phyloP scores from a whole-genome alignment of 352 stramenopile genomes.

The Globisporangium mamillatum region DNA sequence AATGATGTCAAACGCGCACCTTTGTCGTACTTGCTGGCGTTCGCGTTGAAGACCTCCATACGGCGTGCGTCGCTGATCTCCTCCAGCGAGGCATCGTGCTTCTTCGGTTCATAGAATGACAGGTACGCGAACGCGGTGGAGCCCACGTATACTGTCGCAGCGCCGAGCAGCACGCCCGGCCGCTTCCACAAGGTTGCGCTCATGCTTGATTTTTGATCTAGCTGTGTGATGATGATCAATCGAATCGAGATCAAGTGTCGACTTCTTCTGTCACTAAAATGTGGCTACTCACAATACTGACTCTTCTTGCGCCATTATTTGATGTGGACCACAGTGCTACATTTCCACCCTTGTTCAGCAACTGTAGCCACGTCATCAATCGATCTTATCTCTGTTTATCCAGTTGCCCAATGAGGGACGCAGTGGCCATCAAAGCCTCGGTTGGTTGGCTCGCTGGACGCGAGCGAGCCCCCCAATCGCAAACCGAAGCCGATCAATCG shows the following conservation, averaged over 20 bases:
- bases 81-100: conserved; percentile 18
- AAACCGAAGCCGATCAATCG: neutral
- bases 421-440: conserved; percentile 5
- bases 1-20: conserved; percentile 19
- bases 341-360: neutral
- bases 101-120: conserved; percentile 68
- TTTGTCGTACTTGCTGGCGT: conserved; percentile 72
- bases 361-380: neutral
- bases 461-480: neutral
- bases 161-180: conserved; percentile 51
- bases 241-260: no score
- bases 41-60: conserved; percentile 64
- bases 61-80: conserved; percentile 48
- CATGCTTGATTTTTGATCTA: conserved; percentile 16
- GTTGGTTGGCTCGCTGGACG: conserved; percentile 8
- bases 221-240: no score
- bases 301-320: neutral
- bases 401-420: neutral
- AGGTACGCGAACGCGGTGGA: conserved; percentile 60
- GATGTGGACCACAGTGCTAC: neutral
- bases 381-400: neutral
- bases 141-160: conserved; percentile 54
- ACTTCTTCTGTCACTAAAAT: neutral
- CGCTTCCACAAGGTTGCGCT: conserved; percentile 35
- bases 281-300: neutral